Conservation (phyloP, 805 yeast genomes). For the Teunomyces panamensis region DNA sequence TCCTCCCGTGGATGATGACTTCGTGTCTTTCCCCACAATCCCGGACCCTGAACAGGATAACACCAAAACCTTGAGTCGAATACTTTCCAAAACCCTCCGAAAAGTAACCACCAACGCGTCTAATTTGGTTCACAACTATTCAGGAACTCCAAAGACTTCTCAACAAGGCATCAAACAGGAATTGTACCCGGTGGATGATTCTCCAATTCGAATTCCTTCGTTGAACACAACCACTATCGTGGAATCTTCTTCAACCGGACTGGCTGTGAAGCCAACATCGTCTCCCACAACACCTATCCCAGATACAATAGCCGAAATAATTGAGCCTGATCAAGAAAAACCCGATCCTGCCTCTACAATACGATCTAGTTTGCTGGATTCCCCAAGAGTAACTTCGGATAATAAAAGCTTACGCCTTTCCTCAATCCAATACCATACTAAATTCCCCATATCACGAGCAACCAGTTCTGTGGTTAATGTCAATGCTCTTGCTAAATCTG, state of each 20-base stretch:
- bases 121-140: constrained; percentile 23
- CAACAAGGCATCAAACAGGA: neutral
- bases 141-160: constrained; percentile 4
- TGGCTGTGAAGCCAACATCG: neutral
- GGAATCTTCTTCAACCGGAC: neutral
- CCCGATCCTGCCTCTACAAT: neutral
- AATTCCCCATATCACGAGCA: neutral
- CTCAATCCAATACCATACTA: constrained; percentile 17
- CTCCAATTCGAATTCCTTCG: constrained; percentile 4
- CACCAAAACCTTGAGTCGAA: constrained; percentile 30
- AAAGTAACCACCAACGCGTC: constrained; percentile 44
- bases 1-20: constrained; percentile 21
- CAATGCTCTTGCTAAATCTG: constrained; percentile 23
- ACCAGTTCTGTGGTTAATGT: constrained; percentile 34
- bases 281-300: neutral
- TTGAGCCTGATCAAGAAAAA: neutral
- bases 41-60: constrained; percentile 41
- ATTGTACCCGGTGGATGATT: neutral
- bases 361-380: neutral
- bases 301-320: neutral
- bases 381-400: constrained; percentile 36
- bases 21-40: constrained; percentile 40
- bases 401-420: constrained; percentile 31
- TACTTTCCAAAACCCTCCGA: constrained; percentile 36
- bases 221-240: neutral